A percentile compares a stretch with the other conserved stretches of the same genome.
phyloP scores from a whole-genome alignment of 2,329 filamentous ascomycete species.

The Trichoderma sp. region DNA sequence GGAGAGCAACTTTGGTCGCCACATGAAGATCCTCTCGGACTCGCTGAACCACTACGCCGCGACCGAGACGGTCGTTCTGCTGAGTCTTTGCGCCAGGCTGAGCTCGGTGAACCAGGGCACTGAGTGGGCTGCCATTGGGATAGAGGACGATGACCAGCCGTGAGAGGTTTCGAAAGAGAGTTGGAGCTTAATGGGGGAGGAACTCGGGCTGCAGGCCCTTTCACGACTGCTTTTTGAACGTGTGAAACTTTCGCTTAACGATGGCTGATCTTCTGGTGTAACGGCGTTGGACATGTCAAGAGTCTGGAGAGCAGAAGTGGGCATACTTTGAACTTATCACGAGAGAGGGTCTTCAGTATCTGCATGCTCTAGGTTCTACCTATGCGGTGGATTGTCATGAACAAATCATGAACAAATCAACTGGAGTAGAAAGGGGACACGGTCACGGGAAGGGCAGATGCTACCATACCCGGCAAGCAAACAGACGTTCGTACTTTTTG shows the following conservation, averaged over 20 bases:
- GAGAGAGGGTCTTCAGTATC: neutral
- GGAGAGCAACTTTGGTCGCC: conserved; percentile 88
- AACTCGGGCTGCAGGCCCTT: neutral
- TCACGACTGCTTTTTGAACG: neutral
- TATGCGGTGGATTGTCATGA: no score
- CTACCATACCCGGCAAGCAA: neutral
- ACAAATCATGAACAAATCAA: no score
- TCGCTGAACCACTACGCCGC: conserved; percentile 96
- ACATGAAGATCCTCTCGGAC: conserved; percentile 91
- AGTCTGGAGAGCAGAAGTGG: neutral
- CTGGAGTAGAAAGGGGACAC: neutral
- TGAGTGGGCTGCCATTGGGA: conserved; percentile 61
- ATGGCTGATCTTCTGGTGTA: conserved; percentile 13
- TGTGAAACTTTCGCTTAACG: neutral
- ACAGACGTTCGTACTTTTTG: neutral
- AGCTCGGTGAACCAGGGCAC: conserved; percentile 80
- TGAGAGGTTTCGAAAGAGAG: neutral
- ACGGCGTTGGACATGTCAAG: conserved; percentile 26
- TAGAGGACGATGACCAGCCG: conserved; percentile 55
- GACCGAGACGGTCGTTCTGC: conserved; percentile 91
- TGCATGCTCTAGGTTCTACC: neutral
- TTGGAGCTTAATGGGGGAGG: neutral
- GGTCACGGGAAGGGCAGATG: neutral
- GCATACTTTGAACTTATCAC: neutral
- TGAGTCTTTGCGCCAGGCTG: conserved; percentile 82